These are phyloP conservation scores for Colletotrichum nymphaeae DNA, from an alignment of 2,329 filamentous ascomycete species.

Conservation along the genomic window DNA sequence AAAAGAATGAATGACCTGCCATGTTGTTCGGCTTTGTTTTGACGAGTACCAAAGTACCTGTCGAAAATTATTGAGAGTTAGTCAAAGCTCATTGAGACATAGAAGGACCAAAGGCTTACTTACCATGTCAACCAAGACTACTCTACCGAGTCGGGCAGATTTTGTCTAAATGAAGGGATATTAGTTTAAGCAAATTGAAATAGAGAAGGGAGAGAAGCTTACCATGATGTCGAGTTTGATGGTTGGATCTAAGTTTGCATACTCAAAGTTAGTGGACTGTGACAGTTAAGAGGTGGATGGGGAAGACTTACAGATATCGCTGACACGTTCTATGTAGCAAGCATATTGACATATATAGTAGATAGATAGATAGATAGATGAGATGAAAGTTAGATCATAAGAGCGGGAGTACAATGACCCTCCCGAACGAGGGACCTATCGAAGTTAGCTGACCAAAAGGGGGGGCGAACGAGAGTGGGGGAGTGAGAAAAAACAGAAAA, in stretches of 20 bases:
- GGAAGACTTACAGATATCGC: neutral
- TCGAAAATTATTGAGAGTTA: too few relatives aligned
- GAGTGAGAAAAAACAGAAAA: neutral
- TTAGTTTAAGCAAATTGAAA: neutral
- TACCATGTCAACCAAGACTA: too few relatives aligned
- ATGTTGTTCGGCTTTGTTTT: too few relatives aligned
- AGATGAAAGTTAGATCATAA: neutral
- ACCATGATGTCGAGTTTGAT: neutral
- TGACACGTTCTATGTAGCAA: neutral
- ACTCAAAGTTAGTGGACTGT: neutral
- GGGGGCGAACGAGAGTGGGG: neutral
- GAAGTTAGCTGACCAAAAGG: neutral
- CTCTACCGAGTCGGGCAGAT: too few relatives aligned
- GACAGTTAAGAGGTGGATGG: too few relatives aligned
- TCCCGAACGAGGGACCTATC: neutral
- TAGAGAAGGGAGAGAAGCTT: neutral
- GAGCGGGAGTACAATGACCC: neutral
- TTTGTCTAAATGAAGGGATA: too few relatives aligned
- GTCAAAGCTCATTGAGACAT: too few relatives aligned
- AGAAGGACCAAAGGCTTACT: too few relatives aligned
- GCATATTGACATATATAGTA: neutral
- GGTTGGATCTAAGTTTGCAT: neutral
- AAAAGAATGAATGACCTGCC: too few relatives aligned
- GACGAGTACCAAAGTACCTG: too few relatives aligned
- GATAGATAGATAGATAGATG: neutral